These are phyloP conservation scores for Aspergillus bridgeri DNA, from an alignment of 495 filamentous ascomycete species.

Conservation along the genomic window DNA sequence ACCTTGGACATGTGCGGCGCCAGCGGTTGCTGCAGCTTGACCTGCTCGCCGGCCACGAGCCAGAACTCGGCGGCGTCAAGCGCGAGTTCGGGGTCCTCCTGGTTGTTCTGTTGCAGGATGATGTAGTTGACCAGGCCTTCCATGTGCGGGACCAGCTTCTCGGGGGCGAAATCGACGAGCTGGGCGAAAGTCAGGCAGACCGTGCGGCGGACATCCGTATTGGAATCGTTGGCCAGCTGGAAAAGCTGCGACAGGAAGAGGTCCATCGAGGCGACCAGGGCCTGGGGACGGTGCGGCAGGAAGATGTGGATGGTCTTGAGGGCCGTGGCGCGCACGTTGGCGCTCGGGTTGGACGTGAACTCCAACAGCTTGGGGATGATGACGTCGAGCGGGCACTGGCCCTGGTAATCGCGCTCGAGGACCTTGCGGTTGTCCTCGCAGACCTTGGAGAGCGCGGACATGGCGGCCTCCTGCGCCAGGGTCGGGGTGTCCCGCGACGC, in stretches of 20 bases:
- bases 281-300: constrained; percentile 73
- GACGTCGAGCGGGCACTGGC: constrained; percentile 79
- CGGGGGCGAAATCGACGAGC: constrained; percentile 84
- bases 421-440: constrained; percentile 93
- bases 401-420: constrained; percentile 80
- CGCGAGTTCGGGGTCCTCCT: constrained; percentile 84
- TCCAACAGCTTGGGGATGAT: constrained; percentile 89
- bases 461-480: constrained; percentile 84
- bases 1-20: constrained; percentile 79
- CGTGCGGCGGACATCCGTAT: constrained; percentile 76
- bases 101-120: constrained; percentile 77
- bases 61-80: constrained; percentile 97
- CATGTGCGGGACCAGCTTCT: constrained; percentile 87
- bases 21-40: constrained; percentile 66
- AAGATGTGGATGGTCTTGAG: constrained; percentile 88
- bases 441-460: constrained; percentile 88
- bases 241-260: constrained; percentile 78
- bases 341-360: constrained; percentile 68
- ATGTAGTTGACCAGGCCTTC: constrained; percentile 89
- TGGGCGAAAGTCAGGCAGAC: constrained; percentile 93
- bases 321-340: constrained; percentile 74
- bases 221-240: constrained; percentile 68
- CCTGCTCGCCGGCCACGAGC: constrained; percentile 88
- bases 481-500: constrained; percentile 60
- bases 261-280: constrained; percentile 73